A percentile compares a stretch with the other conserved stretches of the same genome.
Conservation (phyloP, 2,329 filamentous ascomycete genomes). For the Didymella pomorum region DNA sequence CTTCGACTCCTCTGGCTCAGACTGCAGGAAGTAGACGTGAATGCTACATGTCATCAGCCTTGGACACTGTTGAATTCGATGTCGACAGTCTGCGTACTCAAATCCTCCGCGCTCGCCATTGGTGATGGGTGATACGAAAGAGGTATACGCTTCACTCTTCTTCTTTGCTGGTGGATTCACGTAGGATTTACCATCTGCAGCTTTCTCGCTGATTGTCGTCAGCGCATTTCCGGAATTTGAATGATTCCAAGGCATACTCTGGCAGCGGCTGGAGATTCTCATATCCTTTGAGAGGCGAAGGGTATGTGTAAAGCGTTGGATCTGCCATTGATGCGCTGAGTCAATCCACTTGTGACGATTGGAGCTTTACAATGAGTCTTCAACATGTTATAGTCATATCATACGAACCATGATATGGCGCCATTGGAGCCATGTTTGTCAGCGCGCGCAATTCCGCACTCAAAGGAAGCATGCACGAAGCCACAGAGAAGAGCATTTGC, state of each 20-base stretch:
- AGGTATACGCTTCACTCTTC: slow-evolving; percentile 72
- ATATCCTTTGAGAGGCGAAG: slow-evolving; percentile 67
- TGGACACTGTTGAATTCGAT: too few species aligned
- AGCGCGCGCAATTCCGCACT: slow-evolving; percentile 18
- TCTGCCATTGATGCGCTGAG: slow-evolving; percentile 48
- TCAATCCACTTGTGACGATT: slow-evolving; percentile 12
- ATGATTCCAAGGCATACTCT: slow-evolving; percentile 39
- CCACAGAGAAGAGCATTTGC: slow-evolving; percentile 5
- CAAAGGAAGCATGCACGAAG: slow-evolving; percentile 11
- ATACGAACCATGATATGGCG: slow-evolving; percentile 5
- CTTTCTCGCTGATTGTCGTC: slow-evolving; percentile 58
- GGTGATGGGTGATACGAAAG: slow-evolving; percentile 72
- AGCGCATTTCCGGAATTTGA: slow-evolving; percentile 4
- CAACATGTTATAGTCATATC: neutral
- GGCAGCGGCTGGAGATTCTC: slow-evolving; percentile 64
- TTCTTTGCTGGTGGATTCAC: slow-evolving; percentile 69
- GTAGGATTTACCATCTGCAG: slow-evolving; percentile 79
- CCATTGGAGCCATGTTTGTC: slow-evolving; percentile 14
- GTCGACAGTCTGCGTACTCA: slow-evolving; percentile 57
- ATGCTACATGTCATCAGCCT: slow-evolving; percentile 52
- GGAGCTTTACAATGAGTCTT: neutral
- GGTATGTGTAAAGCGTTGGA: slow-evolving; percentile 58
- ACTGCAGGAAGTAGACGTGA: slow-evolving; percentile 81
- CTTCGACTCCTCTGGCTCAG: slow-evolving; percentile 66
- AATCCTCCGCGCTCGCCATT: slow-evolving; percentile 76